Conservation (phyloP, 1,284 basidiomycete genomes). For the Termitomyces sp. region DNA sequence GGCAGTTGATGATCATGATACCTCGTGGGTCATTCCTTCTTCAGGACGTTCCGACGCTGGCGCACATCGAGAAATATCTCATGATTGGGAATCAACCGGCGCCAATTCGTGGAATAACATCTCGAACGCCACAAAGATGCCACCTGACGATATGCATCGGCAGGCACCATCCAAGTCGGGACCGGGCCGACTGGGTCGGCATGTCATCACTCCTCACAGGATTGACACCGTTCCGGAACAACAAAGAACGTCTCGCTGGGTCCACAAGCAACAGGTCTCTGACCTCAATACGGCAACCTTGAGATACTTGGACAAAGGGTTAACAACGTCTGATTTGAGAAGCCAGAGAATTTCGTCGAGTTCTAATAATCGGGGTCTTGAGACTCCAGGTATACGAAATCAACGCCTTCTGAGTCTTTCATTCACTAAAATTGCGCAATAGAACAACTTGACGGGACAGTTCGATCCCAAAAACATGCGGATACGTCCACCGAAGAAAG, state of each 20-base stretch:
- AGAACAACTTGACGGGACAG: not conserved
- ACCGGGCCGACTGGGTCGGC: constrained; percentile 9
- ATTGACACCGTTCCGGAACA: constrained; percentile 3
- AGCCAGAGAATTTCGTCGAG: not conserved
- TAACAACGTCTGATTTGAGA: not conserved
- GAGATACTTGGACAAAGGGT: constrained; percentile 11
- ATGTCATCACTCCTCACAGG: constrained; percentile 3
- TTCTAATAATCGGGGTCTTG: not conserved
- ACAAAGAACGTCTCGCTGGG: constrained; percentile 1
- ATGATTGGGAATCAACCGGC: constrained; percentile 1
- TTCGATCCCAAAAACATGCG: not conserved
- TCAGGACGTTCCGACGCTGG: constrained; percentile 7
- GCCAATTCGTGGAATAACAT: not conserved
- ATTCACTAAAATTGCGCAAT: not conserved
- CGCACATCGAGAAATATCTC: constrained; percentile 2
- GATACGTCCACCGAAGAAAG: not conserved
- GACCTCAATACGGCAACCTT: constrained; percentile 13
- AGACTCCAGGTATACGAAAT: not conserved
- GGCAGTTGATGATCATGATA: not conserved
- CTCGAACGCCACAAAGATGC: constrained; percentile 6
- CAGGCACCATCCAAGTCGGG: constrained; percentile 9
- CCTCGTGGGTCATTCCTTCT: not conserved
- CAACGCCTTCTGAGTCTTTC: not conserved
- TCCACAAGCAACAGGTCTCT: constrained; percentile 11
- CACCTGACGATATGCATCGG: constrained; percentile 8